Evolutionary conservation across 495 filamentous ascomycete genomes (phyloP).

Genomic region (Copromyces sp.): DNA sequence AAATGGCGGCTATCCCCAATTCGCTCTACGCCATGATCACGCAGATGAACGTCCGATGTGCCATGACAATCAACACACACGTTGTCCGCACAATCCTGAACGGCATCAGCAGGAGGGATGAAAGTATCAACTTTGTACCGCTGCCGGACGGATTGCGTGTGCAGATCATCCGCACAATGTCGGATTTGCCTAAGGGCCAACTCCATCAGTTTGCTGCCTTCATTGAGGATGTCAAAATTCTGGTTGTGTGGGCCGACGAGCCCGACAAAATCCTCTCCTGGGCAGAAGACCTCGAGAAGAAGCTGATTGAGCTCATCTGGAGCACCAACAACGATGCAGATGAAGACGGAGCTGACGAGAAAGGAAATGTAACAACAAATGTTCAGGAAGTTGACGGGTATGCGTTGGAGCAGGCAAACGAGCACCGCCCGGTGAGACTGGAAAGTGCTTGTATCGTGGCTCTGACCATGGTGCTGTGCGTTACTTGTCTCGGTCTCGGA

Average conservation of each 20-base stretch:
- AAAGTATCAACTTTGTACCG: slow-evolving; percentile 34
- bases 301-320: slow-evolving; percentile 49
- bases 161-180: slow-evolving; percentile 48
- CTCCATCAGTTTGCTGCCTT: slow-evolving; percentile 63
- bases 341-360: slow-evolving; percentile 26
- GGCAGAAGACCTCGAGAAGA: slow-evolving; percentile 37
- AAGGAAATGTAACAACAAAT: slow-evolving; percentile 6
- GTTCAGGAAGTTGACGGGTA: slow-evolving; percentile 5
- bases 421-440: slow-evolving; percentile 35
- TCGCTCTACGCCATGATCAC: slow-evolving; percentile 42
- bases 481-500: slow-evolving; percentile 46
- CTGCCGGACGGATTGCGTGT: slow-evolving; percentile 45
- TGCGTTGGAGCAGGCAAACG: slow-evolving; percentile 21
- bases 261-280: slow-evolving; percentile 43
- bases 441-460: slow-evolving; percentile 42
- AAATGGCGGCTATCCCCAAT: slow-evolving; percentile 35
- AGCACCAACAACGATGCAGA: slow-evolving; percentile 30
- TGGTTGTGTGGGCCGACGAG: slow-evolving; percentile 61
- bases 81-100: slow-evolving; percentile 19
- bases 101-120: background rate
- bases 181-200: slow-evolving; percentile 44
- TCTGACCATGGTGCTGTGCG: slow-evolving; percentile 39
- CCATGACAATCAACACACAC: slow-evolving; percentile 24
- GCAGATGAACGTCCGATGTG: slow-evolving; percentile 44
- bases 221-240: slow-evolving; percentile 42